Percentiles rank a stretch among this genome's conserved stretches.
Evolutionary conservation across 495 filamentous ascomycete genomes (phyloP).

Genomic region (Penicillium odoratum): DNA sequence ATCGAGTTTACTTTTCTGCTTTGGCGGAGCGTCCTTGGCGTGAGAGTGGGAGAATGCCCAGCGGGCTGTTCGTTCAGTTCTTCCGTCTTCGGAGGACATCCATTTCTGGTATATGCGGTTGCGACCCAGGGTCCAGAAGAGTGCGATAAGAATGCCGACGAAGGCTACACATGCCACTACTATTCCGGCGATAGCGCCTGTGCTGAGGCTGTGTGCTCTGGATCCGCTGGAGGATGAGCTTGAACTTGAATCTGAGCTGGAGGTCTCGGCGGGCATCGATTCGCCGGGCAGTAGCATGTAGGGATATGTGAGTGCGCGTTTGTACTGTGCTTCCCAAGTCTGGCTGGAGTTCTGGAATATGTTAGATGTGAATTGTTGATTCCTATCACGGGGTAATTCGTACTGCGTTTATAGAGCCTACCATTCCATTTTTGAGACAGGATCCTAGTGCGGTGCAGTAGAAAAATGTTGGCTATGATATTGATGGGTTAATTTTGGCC

Average conservation of each 20-base stretch:
- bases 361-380: background rate
- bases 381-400: background rate
- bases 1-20: conserved; percentile 18
- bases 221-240: conserved; percentile 10
- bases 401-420: conserved; percentile 45
- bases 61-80: conserved; percentile 31
- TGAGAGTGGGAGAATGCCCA: conserved; percentile 32
- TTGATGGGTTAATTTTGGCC: conserved; percentile 3
- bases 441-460: conserved; percentile 44
- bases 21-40: background rate
- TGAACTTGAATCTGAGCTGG: conserved; percentile 8
- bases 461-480: conserved; percentile 37
- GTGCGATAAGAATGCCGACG: conserved; percentile 30
- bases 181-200: conserved; percentile 42
- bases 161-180: conserved; percentile 33
- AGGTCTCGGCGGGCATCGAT: conserved; percentile 38
- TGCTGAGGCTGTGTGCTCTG: conserved; percentile 22
- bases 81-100: conserved; percentile 35
- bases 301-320: conserved; percentile 30
- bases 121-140: conserved; percentile 44
- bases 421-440: conserved; percentile 43
- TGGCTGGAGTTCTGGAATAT: conserved; percentile 30
- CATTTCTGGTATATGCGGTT: conserved; percentile 40
- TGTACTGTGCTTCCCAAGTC: conserved; percentile 36
- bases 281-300: conserved; percentile 45